Evolutionary conservation across 257 asterid genomes (phyloP), one percentile per base, ranked within the genome.

Genomic region (Capsicum chinense): DNA sequence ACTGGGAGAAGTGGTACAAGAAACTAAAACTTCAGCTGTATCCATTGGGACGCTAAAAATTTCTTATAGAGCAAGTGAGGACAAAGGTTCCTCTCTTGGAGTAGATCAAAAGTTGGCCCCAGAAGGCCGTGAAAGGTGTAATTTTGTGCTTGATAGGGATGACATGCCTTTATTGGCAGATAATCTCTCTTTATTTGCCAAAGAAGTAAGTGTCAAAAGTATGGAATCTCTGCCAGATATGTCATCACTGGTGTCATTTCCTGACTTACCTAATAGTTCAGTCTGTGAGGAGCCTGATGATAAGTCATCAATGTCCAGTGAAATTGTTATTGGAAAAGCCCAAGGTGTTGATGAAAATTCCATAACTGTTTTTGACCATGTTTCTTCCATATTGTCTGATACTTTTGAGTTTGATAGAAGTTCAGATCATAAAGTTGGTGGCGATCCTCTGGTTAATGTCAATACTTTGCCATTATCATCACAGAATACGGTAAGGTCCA

Each of bases 231-330:
- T 78, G 84, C 83, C 87, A 67, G 90, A 89, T 79, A 83, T 83
- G 64, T 87, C 71, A 67, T 83, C 88, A 52, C 87, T 88, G 80
- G 80, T 82, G 79, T 86, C 90, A 82, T 90, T 93, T 83, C 88
- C 94, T 52, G 93, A 89, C 68, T 80, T 91, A 70, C 87, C 84
- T 48, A 83, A 89, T 83, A 58, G 84, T 64, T 79, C 89, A 21
- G 88, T 85, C 83, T 88, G 84, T 17, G 86, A 58, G 70, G 56
- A 64, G 47, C 21, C 64, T 37, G 86, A 80, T 69, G 44, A 59
- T 12, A 71, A 62, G 80, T 83, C 76, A 82, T 86, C 90, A 83
- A 58, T 86, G 82, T 88, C 89, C 80, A 79, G 84, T 84, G 89
- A 86, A 70, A 78, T 62, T 62, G 84, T 79, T 48, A 78, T 85